Evolutionary conservation across 2,329 filamentous ascomycete genomes (phyloP), one percentile per base, ranked within the genome.

Genomic region (Aspergillus sp.): DNA sequence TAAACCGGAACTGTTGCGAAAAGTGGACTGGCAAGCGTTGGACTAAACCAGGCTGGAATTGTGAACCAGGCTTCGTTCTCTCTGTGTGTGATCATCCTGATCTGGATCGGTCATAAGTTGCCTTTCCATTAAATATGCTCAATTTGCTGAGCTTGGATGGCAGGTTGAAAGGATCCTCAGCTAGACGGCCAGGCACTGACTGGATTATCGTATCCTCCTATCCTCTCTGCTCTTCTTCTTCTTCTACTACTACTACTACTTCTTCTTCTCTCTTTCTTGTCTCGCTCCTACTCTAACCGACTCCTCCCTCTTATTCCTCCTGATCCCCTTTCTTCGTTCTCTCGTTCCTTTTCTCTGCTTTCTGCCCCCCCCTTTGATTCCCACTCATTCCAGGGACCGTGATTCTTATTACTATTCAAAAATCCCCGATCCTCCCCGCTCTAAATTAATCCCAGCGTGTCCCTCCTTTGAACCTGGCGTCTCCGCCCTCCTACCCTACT

Each of bases 261-360:
- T 67, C 63, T 10, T 10, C 28, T 30, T 30, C 28, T 30, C 28
- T 30, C 28, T 12, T 30, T 12, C 1, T 12, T 30, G 28, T 30
- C 28, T 30, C 28, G 9, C 28, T 12, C 28, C 10, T 30, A 30
- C 32, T 36, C 32, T 21, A 36, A 36, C 12, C 12, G 32, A 13
- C 32, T 12, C 32, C 28, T 19, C 38, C 57, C 38, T 41, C 19
- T 50, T 39, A 61, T 68, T 55, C 23, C 23, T 47, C n/a, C 41
- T 68, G 69, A 63, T 61, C 69, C 64, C 58, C 70, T 65, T 59
- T 68, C 65, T 32, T 64, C 63, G 52, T 66, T 63, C 19, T 30
- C 47, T 45, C 39, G 10, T 19, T 54, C 39, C 17, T 38, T 57
- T 58, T 54, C 25, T 28, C 25, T 49, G 30, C 52, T 54, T 59